Conservation (phyloP, 2,329 filamentous ascomycete genomes). For the Hypoxylon sp. region DNA sequence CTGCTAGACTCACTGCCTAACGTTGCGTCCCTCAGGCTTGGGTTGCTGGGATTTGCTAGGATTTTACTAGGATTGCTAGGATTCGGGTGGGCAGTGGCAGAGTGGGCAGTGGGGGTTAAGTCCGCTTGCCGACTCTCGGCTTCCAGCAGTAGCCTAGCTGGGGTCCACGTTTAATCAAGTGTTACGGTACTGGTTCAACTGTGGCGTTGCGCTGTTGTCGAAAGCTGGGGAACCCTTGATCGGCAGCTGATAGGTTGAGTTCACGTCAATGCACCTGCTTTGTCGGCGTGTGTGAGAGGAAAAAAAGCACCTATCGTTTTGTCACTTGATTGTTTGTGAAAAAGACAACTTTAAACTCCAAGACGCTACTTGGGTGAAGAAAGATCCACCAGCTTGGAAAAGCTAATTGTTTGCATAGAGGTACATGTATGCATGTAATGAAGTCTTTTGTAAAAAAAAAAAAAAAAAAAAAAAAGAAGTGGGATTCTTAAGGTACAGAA, state of each 20-base stretch:
- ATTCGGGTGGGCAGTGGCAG: slow-evolving; percentile 19
- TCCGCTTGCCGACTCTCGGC: slow-evolving; percentile 41
- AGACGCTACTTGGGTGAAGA: neutral
- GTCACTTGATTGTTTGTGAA: neutral
- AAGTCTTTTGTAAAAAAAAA: slow-evolving; percentile 9
- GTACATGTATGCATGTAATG: neutral
- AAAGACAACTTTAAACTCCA: neutral
- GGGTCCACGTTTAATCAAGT: slow-evolving; percentile 25
- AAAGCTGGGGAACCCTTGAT: slow-evolving; percentile 50
- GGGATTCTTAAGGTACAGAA: neutral
- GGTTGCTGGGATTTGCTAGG: neutral
- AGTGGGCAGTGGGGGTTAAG: slow-evolving; percentile 25
- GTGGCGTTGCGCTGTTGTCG: slow-evolving; percentile 31
- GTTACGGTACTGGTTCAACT: slow-evolving; percentile 36
- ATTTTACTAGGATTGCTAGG: neutral
- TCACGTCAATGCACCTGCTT: slow-evolving; percentile 8
- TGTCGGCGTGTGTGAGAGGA: slow-evolving; percentile 10
- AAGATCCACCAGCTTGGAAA: neutral
- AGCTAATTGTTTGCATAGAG: slow-evolving; percentile 10
- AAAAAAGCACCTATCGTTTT: neutral
- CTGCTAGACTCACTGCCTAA: slow-evolving; percentile 13
- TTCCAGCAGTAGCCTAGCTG: slow-evolving; percentile 23
- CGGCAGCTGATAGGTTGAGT: slow-evolving; percentile 24
- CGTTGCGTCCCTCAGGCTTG: slow-evolving; percentile 26
- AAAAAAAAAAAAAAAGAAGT: neutral